Evolutionary conservation across 2,329 filamentous ascomycete genomes (phyloP), one percentile per base, ranked within the genome.

Genomic region (Penicillium sp.): DNA sequence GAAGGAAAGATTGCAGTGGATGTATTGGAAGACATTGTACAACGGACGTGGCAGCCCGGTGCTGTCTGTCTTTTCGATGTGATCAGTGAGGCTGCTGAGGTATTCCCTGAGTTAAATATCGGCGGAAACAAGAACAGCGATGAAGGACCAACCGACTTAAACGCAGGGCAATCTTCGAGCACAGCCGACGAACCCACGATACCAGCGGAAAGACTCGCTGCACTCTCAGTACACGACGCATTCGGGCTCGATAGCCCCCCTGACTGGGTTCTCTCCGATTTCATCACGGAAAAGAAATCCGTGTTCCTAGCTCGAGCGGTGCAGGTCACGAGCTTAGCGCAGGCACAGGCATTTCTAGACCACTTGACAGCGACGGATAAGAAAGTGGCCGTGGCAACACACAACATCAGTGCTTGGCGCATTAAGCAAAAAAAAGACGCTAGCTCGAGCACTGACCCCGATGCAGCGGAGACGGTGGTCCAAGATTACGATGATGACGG

Each of bases 401-500:
- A 98, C 69, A 97, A 97, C 69, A 96, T 98, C 65, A 91, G 87
- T 18, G 92, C 92, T 1, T 97, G 90, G 88, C 82, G 93, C 9
- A 91, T 97, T 47, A 81, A 80, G 15, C 63, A 72, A 54, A 61
- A 53, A 47, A 63, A 61, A 53, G 47, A 43, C 25, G 31, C 27
- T 10, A 42, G 33, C 13, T 15, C 37, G 1, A 43, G 46, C 25
- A 42, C 43, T 13, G 56, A 48, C 27, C 81, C 81, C 0, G 64
- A 71, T 4, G 61, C 71, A 0, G 73, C 74, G 4, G 78, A 75
- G 49, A 79, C 78, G 44, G 74, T 75, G 25, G 89, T 85, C 59
- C 91, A 97, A 69, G 93, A 98, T 71, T 96, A 86, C 65, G 88
- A 98, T 62, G 93, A 98, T 63, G 93, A 98, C 67, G 93, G 93